A percentile compares a stretch with the other conserved stretches of the same genome.
Evolutionary conservation across 2,329 filamentous ascomycete genomes (phyloP).

Genomic region (Sporothrix brasiliensis): DNA sequence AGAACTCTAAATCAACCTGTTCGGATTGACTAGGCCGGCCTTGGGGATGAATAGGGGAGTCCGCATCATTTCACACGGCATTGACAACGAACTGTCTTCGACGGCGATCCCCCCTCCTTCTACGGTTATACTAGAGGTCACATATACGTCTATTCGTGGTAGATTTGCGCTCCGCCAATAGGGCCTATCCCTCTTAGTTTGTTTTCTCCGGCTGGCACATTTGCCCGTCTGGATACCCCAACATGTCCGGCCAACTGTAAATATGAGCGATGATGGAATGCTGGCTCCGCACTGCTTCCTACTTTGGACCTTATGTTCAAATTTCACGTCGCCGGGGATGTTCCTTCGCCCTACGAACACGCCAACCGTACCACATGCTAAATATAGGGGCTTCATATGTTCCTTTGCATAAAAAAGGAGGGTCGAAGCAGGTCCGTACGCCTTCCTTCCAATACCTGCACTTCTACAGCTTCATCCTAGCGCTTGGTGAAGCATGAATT

Average conservation of each 20-base stretch:
- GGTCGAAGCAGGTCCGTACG: neutral
- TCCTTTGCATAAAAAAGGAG: neutral
- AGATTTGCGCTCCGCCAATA: neutral
- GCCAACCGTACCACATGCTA: neutral
- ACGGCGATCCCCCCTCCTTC: constrained; percentile 3
- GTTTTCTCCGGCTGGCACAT: constrained; percentile 8
- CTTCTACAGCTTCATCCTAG: neutral
- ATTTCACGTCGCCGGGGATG: too few relatives aligned
- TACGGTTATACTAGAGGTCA: neutral
- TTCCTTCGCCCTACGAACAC: neutral
- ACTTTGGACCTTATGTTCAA: neutral
- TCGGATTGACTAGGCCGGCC: neutral
- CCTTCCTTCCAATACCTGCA: neutral
- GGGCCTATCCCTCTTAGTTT: neutral
- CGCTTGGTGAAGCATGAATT: constrained; percentile 7
- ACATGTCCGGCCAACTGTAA: constrained; percentile 10
- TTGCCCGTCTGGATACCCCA: constrained; percentile 16
- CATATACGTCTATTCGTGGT: neutral
- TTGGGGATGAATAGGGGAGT: neutral
- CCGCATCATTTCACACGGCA: constrained; percentile 19
- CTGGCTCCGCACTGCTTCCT: constrained; percentile 10
- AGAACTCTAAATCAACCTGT: neutral
- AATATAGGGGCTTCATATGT: constrained; percentile 3
- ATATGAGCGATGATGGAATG: neutral
- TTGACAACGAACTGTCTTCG: constrained; percentile 19